Evolutionary conservation across 805 yeast species (phyloP).

Genomic region (Candida manassasensis): DNA sequence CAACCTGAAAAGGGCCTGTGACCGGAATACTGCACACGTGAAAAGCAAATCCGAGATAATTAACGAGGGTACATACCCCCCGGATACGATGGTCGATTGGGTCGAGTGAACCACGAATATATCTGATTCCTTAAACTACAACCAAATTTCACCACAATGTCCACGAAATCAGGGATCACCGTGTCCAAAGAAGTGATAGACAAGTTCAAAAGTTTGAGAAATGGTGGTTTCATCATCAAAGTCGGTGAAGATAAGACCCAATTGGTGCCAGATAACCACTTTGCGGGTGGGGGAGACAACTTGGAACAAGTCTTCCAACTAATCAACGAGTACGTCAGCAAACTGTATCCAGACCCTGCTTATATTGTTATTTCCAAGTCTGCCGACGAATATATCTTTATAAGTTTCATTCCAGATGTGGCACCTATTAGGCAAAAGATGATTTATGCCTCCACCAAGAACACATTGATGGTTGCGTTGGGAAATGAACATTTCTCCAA

Average conservation of each 20-base stretch:
- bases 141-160: conserved; percentile 29
- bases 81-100: too few relatives aligned
- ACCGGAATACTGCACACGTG: too few relatives aligned
- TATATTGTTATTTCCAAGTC: conserved; percentile 25
- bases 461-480: conserved; percentile 66
- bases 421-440: conserved; percentile 82
- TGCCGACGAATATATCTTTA: conserved; percentile 41
- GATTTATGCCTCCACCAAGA: conserved; percentile 90
- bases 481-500: conserved; percentile 57
- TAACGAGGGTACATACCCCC: too few relatives aligned
- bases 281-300: conserved; percentile 10
- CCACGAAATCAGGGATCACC: conserved; percentile 41
- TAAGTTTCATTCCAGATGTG: conserved; percentile 81
- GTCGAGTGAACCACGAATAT: too few relatives aligned
- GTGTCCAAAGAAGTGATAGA: conserved; percentile 28
- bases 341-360: conserved; percentile 31
- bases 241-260: conserved; percentile 29
- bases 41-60: too few relatives aligned
- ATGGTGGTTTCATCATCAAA: conserved; percentile 25
- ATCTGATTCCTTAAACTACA: too few relatives aligned
- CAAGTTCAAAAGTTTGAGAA: conserved; percentile 18
- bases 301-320: conserved; percentile 15
- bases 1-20: too few relatives aligned
- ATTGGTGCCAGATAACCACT: conserved; percentile 26
- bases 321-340: conserved; percentile 18